phyloP scores from a whole-genome alignment of 208 protist genomes.

The Wallacemonas collosoma region DNA sequence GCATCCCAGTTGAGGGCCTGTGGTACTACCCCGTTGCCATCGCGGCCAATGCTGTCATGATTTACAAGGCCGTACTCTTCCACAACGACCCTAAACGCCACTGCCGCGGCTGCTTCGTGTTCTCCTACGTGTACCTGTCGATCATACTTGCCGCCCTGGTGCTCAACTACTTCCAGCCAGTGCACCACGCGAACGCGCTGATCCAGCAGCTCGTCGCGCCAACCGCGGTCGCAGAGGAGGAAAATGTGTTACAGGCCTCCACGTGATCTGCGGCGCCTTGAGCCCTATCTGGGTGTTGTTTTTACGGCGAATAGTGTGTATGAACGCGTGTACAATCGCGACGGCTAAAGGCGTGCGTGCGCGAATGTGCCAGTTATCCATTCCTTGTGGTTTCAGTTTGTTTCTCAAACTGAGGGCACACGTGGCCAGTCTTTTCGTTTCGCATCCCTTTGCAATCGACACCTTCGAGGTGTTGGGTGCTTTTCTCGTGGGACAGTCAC shows the following conservation, averaged over 20 bases:
- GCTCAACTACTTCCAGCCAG: slow-evolving; percentile 78
- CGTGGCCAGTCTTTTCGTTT: too few species aligned
- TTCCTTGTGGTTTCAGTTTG: too few species aligned
- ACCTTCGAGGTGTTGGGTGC: too few species aligned
- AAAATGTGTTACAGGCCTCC: neutral
- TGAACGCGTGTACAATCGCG: neutral
- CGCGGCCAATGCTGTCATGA: slow-evolving; percentile 70
- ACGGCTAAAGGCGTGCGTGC: too few species aligned
- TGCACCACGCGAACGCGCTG: slow-evolving; percentile 30
- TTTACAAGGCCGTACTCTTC: slow-evolving; percentile 87
- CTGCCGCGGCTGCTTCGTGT: slow-evolving; percentile 91
- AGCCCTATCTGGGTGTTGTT: slow-evolving; percentile 8
- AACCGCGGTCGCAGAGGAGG: neutral
- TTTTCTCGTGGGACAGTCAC: too few species aligned
- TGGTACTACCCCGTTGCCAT: slow-evolving; percentile 78
- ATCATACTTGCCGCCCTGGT: slow-evolving; percentile 75
- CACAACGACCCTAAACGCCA: slow-evolving; percentile 68
- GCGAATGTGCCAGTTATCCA: too few species aligned
- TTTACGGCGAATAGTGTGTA: slow-evolving; percentile 1
- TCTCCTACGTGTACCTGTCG: slow-evolving; percentile 86
- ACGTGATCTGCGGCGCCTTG: neutral
- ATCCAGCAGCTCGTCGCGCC: slow-evolving; percentile 25
- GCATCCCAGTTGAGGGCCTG: slow-evolving; percentile 53
- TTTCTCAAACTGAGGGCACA: too few species aligned
- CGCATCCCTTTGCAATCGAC: too few species aligned